Evolutionary conservation across 1,284 basidiomycete genomes (phyloP), one percentile per base, ranked within the genome.

Genomic region (Ustilago hordei): DNA sequence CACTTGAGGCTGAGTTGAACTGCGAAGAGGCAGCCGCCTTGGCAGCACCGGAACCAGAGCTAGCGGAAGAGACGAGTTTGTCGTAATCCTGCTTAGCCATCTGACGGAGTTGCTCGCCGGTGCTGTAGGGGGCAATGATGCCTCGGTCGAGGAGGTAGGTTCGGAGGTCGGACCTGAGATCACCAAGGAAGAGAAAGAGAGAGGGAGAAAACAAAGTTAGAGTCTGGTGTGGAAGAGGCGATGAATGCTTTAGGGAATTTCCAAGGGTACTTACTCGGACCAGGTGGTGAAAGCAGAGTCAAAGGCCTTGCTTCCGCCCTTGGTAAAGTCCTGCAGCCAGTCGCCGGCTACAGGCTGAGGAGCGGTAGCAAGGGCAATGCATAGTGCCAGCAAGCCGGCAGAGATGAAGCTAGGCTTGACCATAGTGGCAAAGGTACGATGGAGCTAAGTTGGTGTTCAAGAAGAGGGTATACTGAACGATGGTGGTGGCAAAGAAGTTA

Each of bases 131-230:
- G 15, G 84, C 79, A 34, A 85, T 74, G 65, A 85, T 78, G 68
- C 84, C 84, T 15, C 83, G 80, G 60, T 86, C 84, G 19, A 85
- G 80, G 15, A 86, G 78, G 71, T 84, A 86, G 43, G 78, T 72
- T 34, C 84, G 84, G 19, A 86, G 75, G 56, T 78, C 75, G 28
- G 78, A 81, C 31, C 74, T 77, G 60, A 23, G 2, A 28, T 28
- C 23, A 1, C 2, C 1, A 48, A 41, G 8, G 2, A 7, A 23
- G 4, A 23, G n/a, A 31, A 17, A 34, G 35, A 13, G 28, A 41
- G 31, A 34, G 15, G 48, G 54, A 15, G 35, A 13, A 34, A 32
- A 35, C 15, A 28, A 43, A 11, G 36, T 34, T 35, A 35, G 13
- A 41, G 3, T 48, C 43, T 31, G 45, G 3, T 34, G 23, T 53